phyloP scores from a whole-genome alignment of 169 alveolate species.

The Eimeria maxima region DNA sequence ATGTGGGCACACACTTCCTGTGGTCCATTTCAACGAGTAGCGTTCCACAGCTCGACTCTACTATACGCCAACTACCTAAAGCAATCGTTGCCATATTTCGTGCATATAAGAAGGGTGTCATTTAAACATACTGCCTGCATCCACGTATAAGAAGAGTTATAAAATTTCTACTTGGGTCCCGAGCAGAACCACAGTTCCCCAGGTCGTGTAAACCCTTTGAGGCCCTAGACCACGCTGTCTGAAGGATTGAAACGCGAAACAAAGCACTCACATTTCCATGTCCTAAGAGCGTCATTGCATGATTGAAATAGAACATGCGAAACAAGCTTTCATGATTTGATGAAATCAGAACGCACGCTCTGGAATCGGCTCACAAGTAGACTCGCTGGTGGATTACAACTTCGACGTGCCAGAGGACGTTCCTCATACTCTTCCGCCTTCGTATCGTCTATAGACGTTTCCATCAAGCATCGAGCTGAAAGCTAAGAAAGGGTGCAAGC shows the following conservation, averaged over 20 bases:
- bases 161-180: background rate
- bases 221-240: background rate
- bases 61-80: background rate
- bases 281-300: background rate
- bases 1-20: constrained; percentile 16
- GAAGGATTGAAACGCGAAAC: background rate
- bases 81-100: background rate
- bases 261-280: background rate
- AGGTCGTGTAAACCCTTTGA: background rate
- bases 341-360: background rate
- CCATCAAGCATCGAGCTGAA: background rate
- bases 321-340: background rate
- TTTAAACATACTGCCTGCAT: background rate
- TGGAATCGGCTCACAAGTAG: background rate
- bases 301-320: too few relatives aligned
- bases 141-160: background rate
- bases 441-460: background rate
- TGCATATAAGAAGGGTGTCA: background rate
- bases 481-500: background rate
- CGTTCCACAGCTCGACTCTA: background rate
- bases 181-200: background rate
- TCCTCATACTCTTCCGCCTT: background rate
- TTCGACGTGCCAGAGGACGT: background rate
- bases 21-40: background rate
- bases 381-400: background rate